Evolutionary conservation across 1,284 basidiomycete species (phyloP), one percentile per base, ranked within the genome.

Genomic region (Ustilago cynodontis): DNA sequence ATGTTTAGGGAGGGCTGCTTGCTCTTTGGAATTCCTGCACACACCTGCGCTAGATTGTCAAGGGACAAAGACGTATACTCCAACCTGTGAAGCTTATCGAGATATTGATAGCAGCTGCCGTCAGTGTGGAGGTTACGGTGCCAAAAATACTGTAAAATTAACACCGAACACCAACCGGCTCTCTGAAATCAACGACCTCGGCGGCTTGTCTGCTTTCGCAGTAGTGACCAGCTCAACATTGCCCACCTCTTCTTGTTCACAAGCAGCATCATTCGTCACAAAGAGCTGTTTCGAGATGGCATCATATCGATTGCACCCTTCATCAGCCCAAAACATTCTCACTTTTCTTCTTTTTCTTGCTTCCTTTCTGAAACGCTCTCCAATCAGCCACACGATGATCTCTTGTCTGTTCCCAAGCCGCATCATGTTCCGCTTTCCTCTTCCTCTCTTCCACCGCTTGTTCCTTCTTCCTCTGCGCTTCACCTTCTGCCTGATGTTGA

Each of bases 401-500:
- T 11, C 84, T 63, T 1, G 76, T 79, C 86, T 87, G 87, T 81
- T 89, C 89, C 89, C 89, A 90, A 47, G 84, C 84, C 49, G 85
- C 86, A 50, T 88, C 86, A 5, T 88, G 87, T 56, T 89, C 89
- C 6, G 75, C 78, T 28, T 85, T 85, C 37, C 84, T 77, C 59
- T 85, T 85, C 33, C 78, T 60, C 33, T 86, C 84, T 71, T 82
- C 77, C 10, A 87, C 82, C 20, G 88, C 88, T 41, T 87, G 87
- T 43, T 88, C 88, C 45, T 86, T 83, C 53, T 87, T 86, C 24
- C 87, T 86, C 59, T 88, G 88, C 70, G 89, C 89, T 18, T 89
- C 88, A 11, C 88, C 88, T 77, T 90, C 89, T 56, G 89, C 88
- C 16, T 88, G 88, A 77, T 88, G 88, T 49, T 88, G 86, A 56